Percentiles rank a stretch among this genome's conserved stretches.
These are phyloP conservation scores for Fomitopsis betulina DNA, from an alignment of 1,284 basidiomycete genomes.

Conservation along the genomic window DNA sequence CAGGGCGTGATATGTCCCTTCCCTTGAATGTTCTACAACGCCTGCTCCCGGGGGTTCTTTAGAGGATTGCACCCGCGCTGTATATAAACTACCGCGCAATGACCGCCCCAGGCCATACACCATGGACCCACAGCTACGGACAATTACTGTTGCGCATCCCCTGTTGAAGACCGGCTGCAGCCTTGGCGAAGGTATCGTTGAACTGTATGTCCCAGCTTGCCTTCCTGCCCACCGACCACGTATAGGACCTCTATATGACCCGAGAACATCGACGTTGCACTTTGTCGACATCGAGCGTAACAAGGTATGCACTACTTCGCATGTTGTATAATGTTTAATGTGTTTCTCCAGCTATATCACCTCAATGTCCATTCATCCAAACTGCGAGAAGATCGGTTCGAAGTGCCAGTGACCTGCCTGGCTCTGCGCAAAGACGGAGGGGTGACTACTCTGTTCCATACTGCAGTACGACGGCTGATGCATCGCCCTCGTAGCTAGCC, in stretches of 20 bases:
- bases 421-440: conserved; percentile 45
- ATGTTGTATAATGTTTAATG: neutral
- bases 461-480: neutral
- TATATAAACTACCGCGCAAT: neutral
- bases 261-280: conserved; percentile 46
- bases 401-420: conserved; percentile 50
- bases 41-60: neutral
- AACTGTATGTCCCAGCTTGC: neutral
- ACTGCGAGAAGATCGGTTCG: conserved; percentile 42
- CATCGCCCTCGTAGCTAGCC: conserved; percentile 38
- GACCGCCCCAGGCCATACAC: neutral
- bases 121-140: conserved; percentile 7
- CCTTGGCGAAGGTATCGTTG: conserved; percentile 55
- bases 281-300: conserved; percentile 64
- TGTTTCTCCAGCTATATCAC: conserved; percentile 44
- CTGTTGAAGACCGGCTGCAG: conserved; percentile 53
- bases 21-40: neutral
- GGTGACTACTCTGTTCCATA: conserved; percentile 25
- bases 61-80: neutral
- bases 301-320: conserved; percentile 33
- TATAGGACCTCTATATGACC: conserved; percentile 59
- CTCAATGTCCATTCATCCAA: conserved; percentile 38
- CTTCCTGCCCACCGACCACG: neutral
- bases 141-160: conserved; percentile 35
- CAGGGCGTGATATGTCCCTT: neutral